Conservation (phyloP, 352 stramenopile genomes). For the Globisporangium paddicum region DNA sequence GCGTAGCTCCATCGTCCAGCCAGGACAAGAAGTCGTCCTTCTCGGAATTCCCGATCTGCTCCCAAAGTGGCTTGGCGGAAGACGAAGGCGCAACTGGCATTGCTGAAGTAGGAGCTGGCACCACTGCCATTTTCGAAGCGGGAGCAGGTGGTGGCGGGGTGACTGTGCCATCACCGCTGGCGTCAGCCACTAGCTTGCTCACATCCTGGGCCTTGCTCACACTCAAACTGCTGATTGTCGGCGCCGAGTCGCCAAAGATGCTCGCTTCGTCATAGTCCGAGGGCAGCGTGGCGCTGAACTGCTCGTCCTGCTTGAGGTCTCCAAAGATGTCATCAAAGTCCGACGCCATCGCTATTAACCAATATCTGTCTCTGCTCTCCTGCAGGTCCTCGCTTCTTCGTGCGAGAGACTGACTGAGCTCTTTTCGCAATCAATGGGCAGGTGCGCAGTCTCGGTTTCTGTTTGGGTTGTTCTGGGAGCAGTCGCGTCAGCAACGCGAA, state of each 20-base stretch:
- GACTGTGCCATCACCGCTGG: not conserved
- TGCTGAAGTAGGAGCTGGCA: not conserved
- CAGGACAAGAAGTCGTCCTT: constrained; percentile 79
- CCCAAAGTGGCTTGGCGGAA: constrained; percentile 17
- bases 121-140: not conserved
- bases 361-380: not conserved
- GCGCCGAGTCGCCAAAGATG: constrained; percentile 35
- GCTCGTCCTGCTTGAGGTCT: constrained; percentile 61
- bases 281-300: constrained; percentile 32
- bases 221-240: not conserved
- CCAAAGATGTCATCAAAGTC: constrained; percentile 86
- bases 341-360: constrained; percentile 17
- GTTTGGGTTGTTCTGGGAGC: not conserved
- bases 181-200: not conserved
- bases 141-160: constrained; percentile 3
- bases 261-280: constrained; percentile 46
- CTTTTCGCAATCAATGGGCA: not conserved
- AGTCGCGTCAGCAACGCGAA: not conserved
- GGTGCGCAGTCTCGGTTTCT: constrained; percentile 1
- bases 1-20: constrained; percentile 48
- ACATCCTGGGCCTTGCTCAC: not conserved
- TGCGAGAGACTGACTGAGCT: not conserved
- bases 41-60: constrained; percentile 24
- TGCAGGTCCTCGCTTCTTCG: not conserved
- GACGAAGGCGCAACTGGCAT: not conserved